Percentiles rank a stretch among this genome's conserved stretches.
These are phyloP conservation scores for Monascus purpureus DNA, from an alignment of 495 filamentous ascomycete genomes.

Conservation along the genomic window DNA sequence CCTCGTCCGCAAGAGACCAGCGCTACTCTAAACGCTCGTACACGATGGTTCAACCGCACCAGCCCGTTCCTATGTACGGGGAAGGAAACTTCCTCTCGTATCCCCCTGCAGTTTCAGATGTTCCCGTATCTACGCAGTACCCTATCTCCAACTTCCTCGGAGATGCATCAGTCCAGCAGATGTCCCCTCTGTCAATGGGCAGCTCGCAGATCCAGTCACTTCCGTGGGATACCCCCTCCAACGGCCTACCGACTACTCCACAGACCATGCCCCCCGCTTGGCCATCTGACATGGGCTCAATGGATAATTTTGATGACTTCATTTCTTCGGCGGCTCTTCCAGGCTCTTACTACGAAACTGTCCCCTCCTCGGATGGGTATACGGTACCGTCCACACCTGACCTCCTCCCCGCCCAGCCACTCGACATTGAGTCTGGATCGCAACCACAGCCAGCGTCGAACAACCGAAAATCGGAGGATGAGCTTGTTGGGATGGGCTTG, in stretches of 20 bases:
- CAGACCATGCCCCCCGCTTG: slow-evolving; percentile 19
- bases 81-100: slow-evolving; percentile 16
- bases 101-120: slow-evolving; percentile 14
- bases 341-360: slow-evolving; percentile 25
- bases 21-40: slow-evolving; percentile 20
- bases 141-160: slow-evolving; percentile 18
- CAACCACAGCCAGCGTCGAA: slow-evolving; percentile 1
- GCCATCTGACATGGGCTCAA: slow-evolving; percentile 26
- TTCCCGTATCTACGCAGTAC: slow-evolving; percentile 15
- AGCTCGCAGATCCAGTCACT: slow-evolving; percentile 24
- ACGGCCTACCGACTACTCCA: slow-evolving; percentile 9
- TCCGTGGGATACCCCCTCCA: slow-evolving; percentile 13
- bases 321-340: slow-evolving; percentile 19
- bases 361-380: slow-evolving; percentile 24
- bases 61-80: slow-evolving; percentile 10
- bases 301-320: slow-evolving; percentile 16
- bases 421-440: slow-evolving; percentile 12
- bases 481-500: slow-evolving; percentile 71
- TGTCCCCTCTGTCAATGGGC: slow-evolving; percentile 21
- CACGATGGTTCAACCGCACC: slow-evolving; percentile 14
- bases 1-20: slow-evolving; percentile 26
- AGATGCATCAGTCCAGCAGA: slow-evolving; percentile 26
- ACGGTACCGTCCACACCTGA: slow-evolving; percentile 48
- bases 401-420: slow-evolving; percentile 36
- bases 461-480: slow-evolving; percentile 42